These are phyloP conservation scores for Fagopyrum tataricum DNA, from an alignment of 148 eudicot species.

Conservation along the genomic window DNA sequence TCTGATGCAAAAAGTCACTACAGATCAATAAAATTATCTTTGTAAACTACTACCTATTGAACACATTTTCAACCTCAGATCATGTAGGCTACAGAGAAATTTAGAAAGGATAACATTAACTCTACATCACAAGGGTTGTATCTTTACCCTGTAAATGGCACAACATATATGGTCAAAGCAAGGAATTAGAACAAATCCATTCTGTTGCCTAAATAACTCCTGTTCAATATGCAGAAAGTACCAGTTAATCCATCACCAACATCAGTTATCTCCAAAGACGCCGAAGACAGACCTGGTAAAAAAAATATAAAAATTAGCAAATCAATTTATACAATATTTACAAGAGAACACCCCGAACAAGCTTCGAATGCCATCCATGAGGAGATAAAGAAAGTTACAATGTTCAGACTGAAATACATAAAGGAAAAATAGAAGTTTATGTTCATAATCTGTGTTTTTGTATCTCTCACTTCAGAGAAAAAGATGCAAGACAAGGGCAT, in stretches of 20 bases:
- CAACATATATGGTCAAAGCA: neutral
- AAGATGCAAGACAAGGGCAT: no score
- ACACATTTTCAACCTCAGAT: neutral
- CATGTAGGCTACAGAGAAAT: neutral
- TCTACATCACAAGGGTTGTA: neutral
- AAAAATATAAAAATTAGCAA: neutral
- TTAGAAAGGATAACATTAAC: neutral
- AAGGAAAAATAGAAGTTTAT: neutral
- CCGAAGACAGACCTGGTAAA: slow-evolving; percentile 78
- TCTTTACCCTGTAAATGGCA: neutral
- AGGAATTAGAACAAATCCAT: neutral
- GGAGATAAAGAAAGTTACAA: neutral
- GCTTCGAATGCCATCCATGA: neutral
- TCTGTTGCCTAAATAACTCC: neutral
- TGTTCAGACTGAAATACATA: neutral
- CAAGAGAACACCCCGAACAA: neutral
- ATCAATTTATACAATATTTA: neutral
- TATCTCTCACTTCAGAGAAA: neutral
- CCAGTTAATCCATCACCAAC: slow-evolving; percentile 52
- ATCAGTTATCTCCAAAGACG: slow-evolving; percentile 79
- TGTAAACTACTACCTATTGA: neutral
- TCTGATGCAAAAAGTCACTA: neutral
- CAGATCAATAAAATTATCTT: neutral
- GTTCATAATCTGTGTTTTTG: neutral
- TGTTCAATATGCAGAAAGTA: slow-evolving; percentile 14